Conservation (phyloP, 1,284 basidiomycete genomes). For the Waitea zeae region DNA sequence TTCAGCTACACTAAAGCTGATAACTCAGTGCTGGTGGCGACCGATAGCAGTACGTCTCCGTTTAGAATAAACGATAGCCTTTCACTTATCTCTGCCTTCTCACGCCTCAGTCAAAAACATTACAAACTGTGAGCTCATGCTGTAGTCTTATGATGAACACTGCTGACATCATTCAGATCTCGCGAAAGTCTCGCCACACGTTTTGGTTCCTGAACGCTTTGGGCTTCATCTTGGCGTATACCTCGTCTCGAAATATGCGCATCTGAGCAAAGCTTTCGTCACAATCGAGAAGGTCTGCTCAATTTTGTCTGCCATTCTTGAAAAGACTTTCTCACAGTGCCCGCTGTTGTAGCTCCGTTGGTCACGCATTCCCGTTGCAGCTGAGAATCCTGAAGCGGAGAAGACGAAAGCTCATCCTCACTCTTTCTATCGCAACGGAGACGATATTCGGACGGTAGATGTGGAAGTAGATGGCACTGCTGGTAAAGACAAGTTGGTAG, state of each 20-base stretch:
- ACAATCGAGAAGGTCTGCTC: conserved; percentile 44
- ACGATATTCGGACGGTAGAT: conserved; percentile 66
- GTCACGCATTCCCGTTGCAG: conserved; percentile 53
- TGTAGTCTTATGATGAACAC: background rate
- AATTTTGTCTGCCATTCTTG: background rate
- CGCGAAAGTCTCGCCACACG: conserved; percentile 75
- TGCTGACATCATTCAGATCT: conserved; percentile 30
- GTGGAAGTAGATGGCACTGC: conserved; percentile 46
- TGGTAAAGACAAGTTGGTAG: conserved; percentile 41
- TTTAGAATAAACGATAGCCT: conserved; percentile 1
- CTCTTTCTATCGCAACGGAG: conserved; percentile 79
- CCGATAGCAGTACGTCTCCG: conserved; percentile 57
- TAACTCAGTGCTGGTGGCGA: conserved; percentile 74
- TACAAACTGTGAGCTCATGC: conserved; percentile 46
- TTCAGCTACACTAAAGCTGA: conserved; percentile 67
- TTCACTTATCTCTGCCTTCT: too few relatives aligned
- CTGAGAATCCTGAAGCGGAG: conserved; percentile 11
- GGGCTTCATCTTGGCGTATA: conserved; percentile 77
- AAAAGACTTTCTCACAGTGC: background rate
- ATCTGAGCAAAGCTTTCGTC: conserved; percentile 61
- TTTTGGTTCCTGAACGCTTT: conserved; percentile 73
- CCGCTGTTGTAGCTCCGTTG: conserved; percentile 46
- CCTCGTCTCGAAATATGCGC: conserved; percentile 71
- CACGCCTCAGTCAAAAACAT: conserved; percentile 78
- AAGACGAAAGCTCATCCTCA: conserved; percentile 49